phyloP scores from a whole-genome alignment of 352 stramenopile genomes.

The Phytophthora sansomeana region DNA sequence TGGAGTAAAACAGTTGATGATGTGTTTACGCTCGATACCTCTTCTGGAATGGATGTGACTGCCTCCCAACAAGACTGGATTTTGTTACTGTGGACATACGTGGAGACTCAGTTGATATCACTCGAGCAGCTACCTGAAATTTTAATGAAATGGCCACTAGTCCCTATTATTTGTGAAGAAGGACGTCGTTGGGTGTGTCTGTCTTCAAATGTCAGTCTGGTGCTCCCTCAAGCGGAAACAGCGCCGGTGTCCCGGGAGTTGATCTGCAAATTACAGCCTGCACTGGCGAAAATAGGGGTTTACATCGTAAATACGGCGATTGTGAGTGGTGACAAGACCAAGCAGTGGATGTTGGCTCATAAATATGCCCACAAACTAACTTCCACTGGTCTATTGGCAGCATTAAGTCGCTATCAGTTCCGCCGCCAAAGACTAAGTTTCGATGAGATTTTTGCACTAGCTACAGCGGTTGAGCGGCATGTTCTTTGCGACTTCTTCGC shows the following conservation, averaged over 20 bases:
- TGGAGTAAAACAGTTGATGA: constrained; percentile 40
- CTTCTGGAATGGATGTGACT: constrained; percentile 8
- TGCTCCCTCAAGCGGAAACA: constrained; percentile 38
- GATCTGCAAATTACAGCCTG: constrained; percentile 32
- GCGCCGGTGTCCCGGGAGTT: constrained; percentile 11
- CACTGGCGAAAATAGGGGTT: constrained; percentile 54
- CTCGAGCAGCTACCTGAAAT: constrained; percentile 31
- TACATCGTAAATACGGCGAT: constrained; percentile 52
- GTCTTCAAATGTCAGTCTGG: constrained; percentile 39
- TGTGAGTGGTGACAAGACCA: constrained; percentile 48
- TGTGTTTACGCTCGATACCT: constrained; percentile 38
- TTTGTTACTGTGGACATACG: constrained; percentile 57
- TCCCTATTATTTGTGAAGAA: constrained; percentile 41
- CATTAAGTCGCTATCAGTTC: constrained; percentile 45
- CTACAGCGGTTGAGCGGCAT: constrained; percentile 35
- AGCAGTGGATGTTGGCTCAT: constrained; percentile 51
- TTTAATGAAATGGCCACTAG: constrained; percentile 54
- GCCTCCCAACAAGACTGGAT: constrained; percentile 53
- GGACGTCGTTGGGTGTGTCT: constrained; percentile 48
- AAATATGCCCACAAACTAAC: constrained; percentile 56
- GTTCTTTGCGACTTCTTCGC: constrained; percentile 57
- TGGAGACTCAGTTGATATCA: constrained; percentile 46
- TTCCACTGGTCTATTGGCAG: constrained; percentile 52
- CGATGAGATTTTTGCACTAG: constrained; percentile 46
- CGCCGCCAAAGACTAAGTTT: constrained; percentile 42